Conservation (phyloP, 257 asterid genomes). For the Cruciata laevipes region DNA sequence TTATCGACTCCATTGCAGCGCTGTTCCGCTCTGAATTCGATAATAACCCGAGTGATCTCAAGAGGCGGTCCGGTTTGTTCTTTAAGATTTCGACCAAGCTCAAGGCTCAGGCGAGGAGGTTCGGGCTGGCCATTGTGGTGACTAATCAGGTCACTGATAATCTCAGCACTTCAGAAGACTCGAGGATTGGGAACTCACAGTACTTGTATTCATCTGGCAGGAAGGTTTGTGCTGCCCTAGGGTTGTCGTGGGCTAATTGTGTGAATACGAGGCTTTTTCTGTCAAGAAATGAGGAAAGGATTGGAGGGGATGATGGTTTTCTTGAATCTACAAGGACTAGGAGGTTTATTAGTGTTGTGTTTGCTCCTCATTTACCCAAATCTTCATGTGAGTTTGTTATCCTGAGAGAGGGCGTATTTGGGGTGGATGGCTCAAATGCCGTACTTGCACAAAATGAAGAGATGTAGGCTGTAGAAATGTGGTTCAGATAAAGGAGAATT, state of each 20-base stretch:
- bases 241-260: slow-evolving; percentile 93
- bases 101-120: slow-evolving; percentile 47
- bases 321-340: slow-evolving; percentile 25
- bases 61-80: slow-evolving; percentile 53
- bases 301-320: slow-evolving; percentile 28
- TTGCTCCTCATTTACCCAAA: slow-evolving; percentile 84
- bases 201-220: slow-evolving; percentile 60
- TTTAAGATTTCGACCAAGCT: slow-evolving; percentile 69
- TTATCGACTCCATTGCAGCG: slow-evolving; percentile 81
- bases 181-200: slow-evolving; percentile 53
- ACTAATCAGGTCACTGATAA: slow-evolving; percentile 86
- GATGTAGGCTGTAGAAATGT: neutral
- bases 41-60: slow-evolving; percentile 56
- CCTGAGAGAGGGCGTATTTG: slow-evolving; percentile 46
- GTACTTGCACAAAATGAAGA: neutral
- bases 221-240: slow-evolving; percentile 70
- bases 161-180: slow-evolving; percentile 36
- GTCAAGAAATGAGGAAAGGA: slow-evolving; percentile 56
- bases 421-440: slow-evolving; percentile 29
- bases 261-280: slow-evolving; percentile 72
- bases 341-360: slow-evolving; percentile 63
- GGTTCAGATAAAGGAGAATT: neutral
- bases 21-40: slow-evolving; percentile 75
- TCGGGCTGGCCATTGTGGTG: slow-evolving; percentile 70
- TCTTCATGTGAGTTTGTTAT: slow-evolving; percentile 59